These are phyloP conservation scores for Colletotrichum truncatum DNA, from an alignment of 2,329 filamentous ascomycete genomes.

Conservation along the genomic window DNA sequence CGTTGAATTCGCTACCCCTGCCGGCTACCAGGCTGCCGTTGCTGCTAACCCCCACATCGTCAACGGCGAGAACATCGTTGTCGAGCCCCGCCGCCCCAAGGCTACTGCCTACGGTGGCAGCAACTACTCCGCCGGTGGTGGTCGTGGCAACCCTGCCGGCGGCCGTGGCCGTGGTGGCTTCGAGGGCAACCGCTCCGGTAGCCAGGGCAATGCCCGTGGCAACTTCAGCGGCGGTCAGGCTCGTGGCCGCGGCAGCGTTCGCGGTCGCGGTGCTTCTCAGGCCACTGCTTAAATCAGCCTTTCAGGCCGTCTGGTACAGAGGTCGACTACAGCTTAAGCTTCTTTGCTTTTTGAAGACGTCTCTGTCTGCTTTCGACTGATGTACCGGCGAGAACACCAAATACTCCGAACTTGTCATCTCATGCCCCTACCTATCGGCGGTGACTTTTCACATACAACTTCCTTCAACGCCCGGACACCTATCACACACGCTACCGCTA, in stretches of 20 bases:
- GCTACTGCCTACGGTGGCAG: slow-evolving; percentile 75
- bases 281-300: slow-evolving; percentile 36
- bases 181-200: slow-evolving; percentile 67
- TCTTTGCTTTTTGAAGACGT: not conserved
- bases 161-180: slow-evolving; percentile 74
- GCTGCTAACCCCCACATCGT: slow-evolving; percentile 87
- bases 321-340: not conserved
- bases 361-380: not conserved
- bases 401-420: not conserved
- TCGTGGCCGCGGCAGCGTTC: slow-evolving; percentile 73
- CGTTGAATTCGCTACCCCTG: slow-evolving; percentile 85
- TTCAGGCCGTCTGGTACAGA: not conserved
- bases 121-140: slow-evolving; percentile 61
- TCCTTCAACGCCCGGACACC: not conserved
- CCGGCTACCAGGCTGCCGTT: slow-evolving; percentile 85
- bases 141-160: slow-evolving; percentile 42
- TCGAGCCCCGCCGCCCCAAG: slow-evolving; percentile 90
- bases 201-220: slow-evolving; percentile 65
- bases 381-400: not conserved
- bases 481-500: not conserved
- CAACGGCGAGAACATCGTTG: slow-evolving; percentile 81
- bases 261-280: slow-evolving; percentile 70
- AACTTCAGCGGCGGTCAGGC: slow-evolving; percentile 73
- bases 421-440: not conserved
- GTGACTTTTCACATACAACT: not conserved